Evolutionary conservation across 441 rosid genomes (phyloP).

Genomic region (Sinapis alba): DNA sequence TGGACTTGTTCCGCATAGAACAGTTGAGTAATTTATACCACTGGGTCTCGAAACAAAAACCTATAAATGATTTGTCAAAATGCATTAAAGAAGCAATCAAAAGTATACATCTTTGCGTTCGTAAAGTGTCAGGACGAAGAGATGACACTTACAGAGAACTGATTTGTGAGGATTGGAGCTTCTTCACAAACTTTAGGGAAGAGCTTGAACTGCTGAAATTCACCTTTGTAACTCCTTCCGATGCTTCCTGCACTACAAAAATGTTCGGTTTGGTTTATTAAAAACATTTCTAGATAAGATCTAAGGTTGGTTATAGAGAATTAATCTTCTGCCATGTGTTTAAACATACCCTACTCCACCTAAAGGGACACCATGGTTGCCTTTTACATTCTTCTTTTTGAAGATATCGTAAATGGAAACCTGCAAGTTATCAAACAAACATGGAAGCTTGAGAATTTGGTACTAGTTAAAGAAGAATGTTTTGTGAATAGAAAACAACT

Average conservation of each 20-base stretch:
- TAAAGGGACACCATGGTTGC: constrained; percentile 82
- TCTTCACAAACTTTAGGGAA: constrained; percentile 73
- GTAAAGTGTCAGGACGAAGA: not conserved
- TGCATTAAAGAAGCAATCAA: constrained; percentile 10
- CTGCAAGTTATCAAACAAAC: constrained; percentile 38
- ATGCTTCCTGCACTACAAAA: constrained; percentile 75
- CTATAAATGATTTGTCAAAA: constrained; percentile 35
- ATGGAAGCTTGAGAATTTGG: not conserved
- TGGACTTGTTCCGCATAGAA: constrained; percentile 62
- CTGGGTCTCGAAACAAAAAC: constrained; percentile 77
- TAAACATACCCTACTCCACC: constrained; percentile 86
- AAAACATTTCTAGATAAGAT: not conserved
- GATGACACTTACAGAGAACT: constrained; percentile 81
- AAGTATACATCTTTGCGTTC: not conserved
- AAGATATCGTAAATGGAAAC: constrained; percentile 59
- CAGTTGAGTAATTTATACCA: constrained; percentile 71
- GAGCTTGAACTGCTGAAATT: constrained; percentile 83
- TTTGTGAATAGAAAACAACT: constrained; percentile 7
- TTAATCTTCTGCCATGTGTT: not conserved
- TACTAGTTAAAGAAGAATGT: constrained; percentile 1
- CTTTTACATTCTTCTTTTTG: constrained; percentile 56
- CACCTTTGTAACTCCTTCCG: constrained; percentile 91
- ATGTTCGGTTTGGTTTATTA: not conserved
- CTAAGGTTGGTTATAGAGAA: not conserved
- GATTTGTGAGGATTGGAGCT: constrained; percentile 81